Evolutionary conservation across 2,329 filamentous ascomycete genomes (phyloP).

Genomic region (Hypoxylon sp.): DNA sequence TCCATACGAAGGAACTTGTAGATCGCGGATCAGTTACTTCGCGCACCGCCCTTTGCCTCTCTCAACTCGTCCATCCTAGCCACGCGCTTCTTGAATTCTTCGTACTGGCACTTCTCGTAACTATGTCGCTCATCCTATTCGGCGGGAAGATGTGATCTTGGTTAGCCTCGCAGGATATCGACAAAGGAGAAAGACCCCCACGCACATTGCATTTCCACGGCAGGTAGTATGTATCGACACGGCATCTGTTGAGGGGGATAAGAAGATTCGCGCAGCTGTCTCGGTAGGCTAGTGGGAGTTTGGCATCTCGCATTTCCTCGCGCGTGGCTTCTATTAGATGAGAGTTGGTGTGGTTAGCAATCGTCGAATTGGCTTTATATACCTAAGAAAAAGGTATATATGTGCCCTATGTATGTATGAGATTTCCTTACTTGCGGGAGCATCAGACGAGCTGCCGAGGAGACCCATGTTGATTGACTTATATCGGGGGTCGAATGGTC

Average conservation of each 20-base stretch:
- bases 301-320: constrained; percentile 94
- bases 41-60: constrained; percentile 84
- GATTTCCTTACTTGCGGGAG: constrained; percentile 49
- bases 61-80: constrained; percentile 98
- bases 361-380: neutral
- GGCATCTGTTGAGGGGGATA: constrained; percentile 96
- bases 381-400: too few relatives aligned
- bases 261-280: constrained; percentile 96
- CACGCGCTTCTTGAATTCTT: constrained; percentile 98
- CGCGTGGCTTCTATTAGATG: constrained; percentile 77
- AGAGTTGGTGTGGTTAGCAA: constrained; percentile 8
- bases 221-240: constrained; percentile 90
- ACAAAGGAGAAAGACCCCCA: constrained; percentile 30
- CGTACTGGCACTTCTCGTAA: constrained; percentile 99
- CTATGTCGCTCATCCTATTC: constrained; percentile 91
- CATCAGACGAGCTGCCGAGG: constrained; percentile 49
- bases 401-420: neutral
- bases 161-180: constrained; percentile 9
- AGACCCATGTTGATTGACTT: constrained; percentile 47
- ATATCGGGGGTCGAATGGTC: constrained; percentile 14
- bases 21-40: constrained; percentile 78
- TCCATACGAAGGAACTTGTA: neutral
- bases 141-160: neutral
- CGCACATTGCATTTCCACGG: constrained; percentile 98
- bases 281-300: constrained; percentile 89